Percentiles rank a stretch among this genome's conserved stretches.
Conservation (phyloP, 371 early-diverging fungal genomes). For the Saksenaea oblongispora region DNA sequence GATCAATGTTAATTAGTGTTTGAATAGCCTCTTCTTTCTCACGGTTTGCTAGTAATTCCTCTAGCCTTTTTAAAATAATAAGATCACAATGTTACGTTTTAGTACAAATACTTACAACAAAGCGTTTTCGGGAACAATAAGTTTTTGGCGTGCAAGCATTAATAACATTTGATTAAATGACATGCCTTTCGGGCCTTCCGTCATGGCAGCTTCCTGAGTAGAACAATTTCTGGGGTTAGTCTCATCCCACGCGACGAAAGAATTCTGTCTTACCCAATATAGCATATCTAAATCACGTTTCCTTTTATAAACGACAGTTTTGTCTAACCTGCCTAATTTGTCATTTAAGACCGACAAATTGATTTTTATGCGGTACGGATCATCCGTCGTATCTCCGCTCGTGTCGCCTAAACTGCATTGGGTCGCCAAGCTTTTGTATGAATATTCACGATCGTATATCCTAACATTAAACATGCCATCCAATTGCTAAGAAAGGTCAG, state of each 20-base stretch:
- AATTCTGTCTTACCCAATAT: conserved; percentile 38
- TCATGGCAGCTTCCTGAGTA: conserved; percentile 35
- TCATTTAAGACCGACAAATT: conserved; percentile 25
- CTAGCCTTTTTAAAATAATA: conserved; percentile 27
- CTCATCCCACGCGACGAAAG: neutral
- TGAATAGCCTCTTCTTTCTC: conserved; percentile 47
- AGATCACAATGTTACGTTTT: neutral
- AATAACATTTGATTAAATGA: conserved; percentile 64
- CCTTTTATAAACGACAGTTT: conserved; percentile 28
- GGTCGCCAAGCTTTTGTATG: conserved; percentile 36
- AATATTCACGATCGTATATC: conserved; percentile 37
- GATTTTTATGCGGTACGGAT: conserved; percentile 25
- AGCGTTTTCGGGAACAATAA: conserved; percentile 56
- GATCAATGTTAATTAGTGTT: conserved; percentile 46
- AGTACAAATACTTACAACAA: conserved; percentile 36
- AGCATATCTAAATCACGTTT: conserved; percentile 42
- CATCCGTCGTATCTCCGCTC: conserved; percentile 9
- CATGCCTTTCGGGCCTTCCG: conserved; percentile 45
- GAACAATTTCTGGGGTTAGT: conserved; percentile 3
- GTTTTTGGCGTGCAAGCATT: conserved; percentile 59
- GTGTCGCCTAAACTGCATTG: conserved; percentile 12
- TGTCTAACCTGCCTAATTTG: conserved; percentile 35
- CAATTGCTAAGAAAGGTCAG: conserved; percentile 28
- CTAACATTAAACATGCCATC: conserved; percentile 42
- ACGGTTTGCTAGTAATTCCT: conserved; percentile 43